These are phyloP conservation scores for Pelargonium exstipulatum DNA, from an alignment of 441 rosid species.

Conservation along the genomic window DNA sequence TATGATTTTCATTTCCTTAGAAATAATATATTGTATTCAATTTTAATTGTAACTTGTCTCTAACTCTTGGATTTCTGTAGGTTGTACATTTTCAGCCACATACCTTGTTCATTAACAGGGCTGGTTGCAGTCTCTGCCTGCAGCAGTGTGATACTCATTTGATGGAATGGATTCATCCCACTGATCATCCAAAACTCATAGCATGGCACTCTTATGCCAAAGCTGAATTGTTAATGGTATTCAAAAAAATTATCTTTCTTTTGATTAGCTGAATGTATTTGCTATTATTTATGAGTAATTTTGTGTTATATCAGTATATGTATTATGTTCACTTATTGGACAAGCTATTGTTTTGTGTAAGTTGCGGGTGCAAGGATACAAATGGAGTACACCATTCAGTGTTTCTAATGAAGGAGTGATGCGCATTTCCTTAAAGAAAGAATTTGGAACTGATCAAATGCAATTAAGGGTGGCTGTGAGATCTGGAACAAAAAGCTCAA, in stretches of 20 bases:
- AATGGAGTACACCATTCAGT: constrained; percentile 91
- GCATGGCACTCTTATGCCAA: constrained; percentile 67
- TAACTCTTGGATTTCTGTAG: constrained; percentile 38
- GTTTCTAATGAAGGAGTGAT: constrained; percentile 74
- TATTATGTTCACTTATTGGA: constrained; percentile 21
- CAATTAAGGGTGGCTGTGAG: constrained; percentile 79
- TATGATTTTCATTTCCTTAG: neutral
- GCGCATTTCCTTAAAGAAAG: constrained; percentile 62
- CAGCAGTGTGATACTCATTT: constrained; percentile 82
- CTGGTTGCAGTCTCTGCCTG: constrained; percentile 69
- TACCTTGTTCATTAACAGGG: constrained; percentile 77
- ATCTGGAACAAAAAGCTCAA: constrained; percentile 88
- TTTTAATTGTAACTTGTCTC: neutral
- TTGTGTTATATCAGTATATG: constrained; percentile 1
- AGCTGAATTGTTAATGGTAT: constrained; percentile 66
- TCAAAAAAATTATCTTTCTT: constrained; percentile 17
- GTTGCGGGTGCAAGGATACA: constrained; percentile 71
- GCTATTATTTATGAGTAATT: neutral
- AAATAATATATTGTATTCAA: neutral
- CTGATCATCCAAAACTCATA: constrained; percentile 78
- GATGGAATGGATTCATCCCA: constrained; percentile 81
- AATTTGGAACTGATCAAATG: constrained; percentile 46
- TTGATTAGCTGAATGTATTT: neutral
- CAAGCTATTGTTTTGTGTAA: constrained; percentile 31
- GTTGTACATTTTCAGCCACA: constrained; percentile 90